Conservation (phyloP, 306 rosid genomes). For the Hippophae gyantsensis region DNA sequence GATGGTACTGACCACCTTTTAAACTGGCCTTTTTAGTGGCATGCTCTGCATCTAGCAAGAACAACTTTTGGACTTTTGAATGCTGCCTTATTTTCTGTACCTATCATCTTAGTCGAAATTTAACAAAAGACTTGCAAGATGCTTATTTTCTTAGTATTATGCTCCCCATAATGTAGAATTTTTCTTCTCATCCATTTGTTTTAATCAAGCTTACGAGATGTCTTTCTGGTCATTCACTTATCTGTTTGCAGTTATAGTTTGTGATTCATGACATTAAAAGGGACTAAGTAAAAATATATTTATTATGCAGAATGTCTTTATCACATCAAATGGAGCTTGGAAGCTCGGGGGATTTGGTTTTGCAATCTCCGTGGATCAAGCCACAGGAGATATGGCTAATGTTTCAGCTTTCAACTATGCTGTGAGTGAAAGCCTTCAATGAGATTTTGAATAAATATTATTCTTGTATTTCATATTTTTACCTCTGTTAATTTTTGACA, state of each 20-base stretch:
- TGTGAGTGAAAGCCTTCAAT: slow-evolving; percentile 47
- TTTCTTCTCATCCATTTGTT: too few relatives aligned
- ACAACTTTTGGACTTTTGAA: too few relatives aligned
- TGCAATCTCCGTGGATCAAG: slow-evolving; percentile 59
- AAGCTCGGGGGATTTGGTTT: slow-evolving; percentile 95
- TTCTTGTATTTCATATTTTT: slow-evolving; percentile 4
- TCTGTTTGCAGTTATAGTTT: slow-evolving; percentile 1
- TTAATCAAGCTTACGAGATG: too few relatives aligned
- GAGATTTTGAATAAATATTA: slow-evolving; percentile 3
- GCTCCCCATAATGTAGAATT: too few relatives aligned
- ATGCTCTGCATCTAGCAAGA: too few relatives aligned
- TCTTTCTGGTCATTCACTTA: not conserved
- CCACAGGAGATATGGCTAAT: slow-evolving; percentile 48
- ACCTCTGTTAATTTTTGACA: not conserved
- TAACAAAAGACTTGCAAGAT: too few relatives aligned
- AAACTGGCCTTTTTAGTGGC: too few relatives aligned
- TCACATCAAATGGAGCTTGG: slow-evolving; percentile 98
- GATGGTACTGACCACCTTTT: too few relatives aligned
- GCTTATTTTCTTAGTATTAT: too few relatives aligned
- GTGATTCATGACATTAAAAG: not conserved
- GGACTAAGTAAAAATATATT: slow-evolving; percentile 6
- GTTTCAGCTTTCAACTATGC: slow-evolving; percentile 76
- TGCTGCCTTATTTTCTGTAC: too few relatives aligned
- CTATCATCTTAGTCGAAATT: too few relatives aligned
- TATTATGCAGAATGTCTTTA: slow-evolving; percentile 71